A percentile compares a stretch with the other conserved stretches of the same genome.
Evolutionary conservation across 2,329 filamentous ascomycete species (phyloP).

Genomic region (Hirsutella thompsonii): DNA sequence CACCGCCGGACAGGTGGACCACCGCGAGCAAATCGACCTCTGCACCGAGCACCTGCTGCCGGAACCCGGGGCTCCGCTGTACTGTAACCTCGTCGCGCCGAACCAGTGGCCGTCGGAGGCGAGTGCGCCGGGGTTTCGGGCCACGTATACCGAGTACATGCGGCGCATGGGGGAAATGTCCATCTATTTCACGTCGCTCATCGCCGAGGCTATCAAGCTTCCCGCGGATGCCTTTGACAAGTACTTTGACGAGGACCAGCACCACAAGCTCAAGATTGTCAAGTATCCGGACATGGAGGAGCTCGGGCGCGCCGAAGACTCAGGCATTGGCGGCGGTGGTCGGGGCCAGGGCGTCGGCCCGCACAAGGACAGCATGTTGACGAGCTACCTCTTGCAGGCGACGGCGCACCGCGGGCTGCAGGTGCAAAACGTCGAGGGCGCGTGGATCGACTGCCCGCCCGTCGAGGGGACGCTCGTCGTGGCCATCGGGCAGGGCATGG

Average conservation of each 20-base stretch:
- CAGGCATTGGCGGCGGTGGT: too few relatives aligned
- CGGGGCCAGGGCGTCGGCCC: conserved; percentile 56
- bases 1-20: conserved; percentile 64
- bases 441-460: conserved; percentile 76
- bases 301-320: conserved; percentile 34
- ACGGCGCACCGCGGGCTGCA: conserved; percentile 65
- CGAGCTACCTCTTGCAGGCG: conserved; percentile 70
- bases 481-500: conserved; percentile 76
- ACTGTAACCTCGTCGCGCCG: conserved; percentile 65
- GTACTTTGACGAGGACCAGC: conserved; percentile 63
- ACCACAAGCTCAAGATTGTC: conserved; percentile 84
- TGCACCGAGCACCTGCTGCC: conserved; percentile 65
- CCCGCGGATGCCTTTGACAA: conserved; percentile 56
- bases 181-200: conserved; percentile 62
- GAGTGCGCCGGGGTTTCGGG: conserved; percentile 53
- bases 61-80: conserved; percentile 46
- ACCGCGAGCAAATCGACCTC: conserved; percentile 78
- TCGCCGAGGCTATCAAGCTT: conserved; percentile 73
- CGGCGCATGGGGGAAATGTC: conserved; percentile 59
- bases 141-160: conserved; percentile 65
- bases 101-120: conserved; percentile 64
- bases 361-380: conserved; percentile 78
- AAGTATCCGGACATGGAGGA: conserved; percentile 67
- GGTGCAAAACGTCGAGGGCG: conserved; percentile 65
- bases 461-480: conserved; percentile 69